These are phyloP conservation scores for Trypanosoma mega DNA, from an alignment of 208 protist species.

Conservation along the genomic window DNA sequence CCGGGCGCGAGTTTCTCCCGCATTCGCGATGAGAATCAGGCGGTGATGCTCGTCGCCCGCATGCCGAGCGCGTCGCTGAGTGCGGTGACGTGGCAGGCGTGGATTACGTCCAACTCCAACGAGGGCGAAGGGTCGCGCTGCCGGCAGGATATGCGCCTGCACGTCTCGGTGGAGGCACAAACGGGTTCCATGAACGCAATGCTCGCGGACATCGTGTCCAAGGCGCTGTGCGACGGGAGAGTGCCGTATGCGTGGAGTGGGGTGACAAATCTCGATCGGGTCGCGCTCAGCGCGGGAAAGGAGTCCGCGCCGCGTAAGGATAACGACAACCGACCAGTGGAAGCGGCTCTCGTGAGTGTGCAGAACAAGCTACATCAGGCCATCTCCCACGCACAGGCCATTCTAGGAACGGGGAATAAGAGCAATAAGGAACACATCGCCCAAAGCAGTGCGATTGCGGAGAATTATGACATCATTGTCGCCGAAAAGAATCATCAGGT, in stretches of 20 bases:
- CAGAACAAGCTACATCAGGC: conserved; percentile 38
- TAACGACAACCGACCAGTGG: conserved; percentile 19
- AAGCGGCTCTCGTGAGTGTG: conserved; percentile 28
- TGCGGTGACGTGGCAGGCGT: conserved; percentile 29
- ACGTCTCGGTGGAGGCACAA: conserved; percentile 26
- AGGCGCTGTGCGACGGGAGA: conserved; percentile 51
- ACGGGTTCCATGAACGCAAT: conserved; percentile 61
- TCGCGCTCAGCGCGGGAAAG: conserved; percentile 42
- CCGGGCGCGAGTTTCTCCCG: conserved; percentile 40
- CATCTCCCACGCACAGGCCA: conserved; percentile 21
- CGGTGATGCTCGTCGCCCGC: conserved; percentile 25
- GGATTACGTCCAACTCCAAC: conserved; percentile 14
- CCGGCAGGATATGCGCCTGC: conserved; percentile 2
- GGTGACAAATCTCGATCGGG: conserved; percentile 70
- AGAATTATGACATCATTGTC: conserved; percentile 39
- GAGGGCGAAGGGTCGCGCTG: conserved; percentile 4
- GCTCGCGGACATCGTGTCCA: conserved; percentile 50
- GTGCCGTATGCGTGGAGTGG: conserved; percentile 38
- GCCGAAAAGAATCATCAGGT: conserved; percentile 49
- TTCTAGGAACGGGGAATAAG: conserved; percentile 19
- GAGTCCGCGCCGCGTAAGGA: conserved; percentile 7
- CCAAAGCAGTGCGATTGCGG: conserved; percentile 28
- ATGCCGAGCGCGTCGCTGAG: conserved; percentile 39
- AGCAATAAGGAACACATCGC: conserved; percentile 27
- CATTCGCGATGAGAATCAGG: conserved; percentile 33